Percentiles rank a stretch among this genome's conserved stretches.
These are phyloP conservation scores for Termitomyces sp. DNA, from an alignment of 768 basidiomycete genomes.

Conservation along the genomic window DNA sequence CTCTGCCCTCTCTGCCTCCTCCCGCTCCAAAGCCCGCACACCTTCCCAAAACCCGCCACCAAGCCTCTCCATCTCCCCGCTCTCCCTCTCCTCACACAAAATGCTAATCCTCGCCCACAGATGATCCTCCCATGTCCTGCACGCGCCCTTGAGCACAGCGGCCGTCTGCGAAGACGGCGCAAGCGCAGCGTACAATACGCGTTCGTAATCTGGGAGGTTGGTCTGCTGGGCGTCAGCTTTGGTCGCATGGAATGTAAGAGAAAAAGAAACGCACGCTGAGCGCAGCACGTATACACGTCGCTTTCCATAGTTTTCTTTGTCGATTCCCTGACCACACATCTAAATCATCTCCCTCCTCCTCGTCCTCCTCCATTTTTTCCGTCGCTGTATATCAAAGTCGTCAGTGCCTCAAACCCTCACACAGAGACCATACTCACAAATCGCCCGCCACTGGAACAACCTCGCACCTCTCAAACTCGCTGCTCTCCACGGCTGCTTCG, in stretches of 20 bases:
- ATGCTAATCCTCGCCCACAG: slow-evolving; percentile 88
- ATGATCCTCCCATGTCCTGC: slow-evolving; percentile 92
- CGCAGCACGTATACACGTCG: slow-evolving; percentile 75
- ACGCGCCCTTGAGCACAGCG: slow-evolving; percentile 64
- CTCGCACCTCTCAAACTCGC: slow-evolving; percentile 83
- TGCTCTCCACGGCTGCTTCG: slow-evolving; percentile 90
- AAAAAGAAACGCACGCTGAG: slow-evolving; percentile 52
- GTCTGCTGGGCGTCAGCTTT: slow-evolving; percentile 25
- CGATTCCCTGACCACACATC: slow-evolving; percentile 73
- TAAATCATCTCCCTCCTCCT: slow-evolving; percentile 34
- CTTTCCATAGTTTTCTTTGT: slow-evolving; percentile 82
- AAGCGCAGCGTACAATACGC: slow-evolving; percentile 85
- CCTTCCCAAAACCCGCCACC: slow-evolving; percentile 82
- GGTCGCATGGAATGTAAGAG: background rate
- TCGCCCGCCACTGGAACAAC: slow-evolving; percentile 70
- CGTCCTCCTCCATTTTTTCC: slow-evolving; percentile 38
- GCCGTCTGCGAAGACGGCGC: slow-evolving; percentile 69
- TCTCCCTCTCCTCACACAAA: slow-evolving; percentile 78
- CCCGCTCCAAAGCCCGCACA: slow-evolving; percentile 41
- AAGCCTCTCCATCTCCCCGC: slow-evolving; percentile 59
- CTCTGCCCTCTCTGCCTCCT: slow-evolving; percentile 40
- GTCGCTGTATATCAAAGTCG: slow-evolving; percentile 25
- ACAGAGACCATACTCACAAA: slow-evolving; percentile 43
- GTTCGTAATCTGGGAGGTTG: slow-evolving; percentile 64
- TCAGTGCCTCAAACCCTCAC: background rate